A percentile compares a stretch with the other conserved stretches of the same genome.
phyloP scores from a whole-genome alignment of 208 protist species.

The Trypanosoma caninum region DNA sequence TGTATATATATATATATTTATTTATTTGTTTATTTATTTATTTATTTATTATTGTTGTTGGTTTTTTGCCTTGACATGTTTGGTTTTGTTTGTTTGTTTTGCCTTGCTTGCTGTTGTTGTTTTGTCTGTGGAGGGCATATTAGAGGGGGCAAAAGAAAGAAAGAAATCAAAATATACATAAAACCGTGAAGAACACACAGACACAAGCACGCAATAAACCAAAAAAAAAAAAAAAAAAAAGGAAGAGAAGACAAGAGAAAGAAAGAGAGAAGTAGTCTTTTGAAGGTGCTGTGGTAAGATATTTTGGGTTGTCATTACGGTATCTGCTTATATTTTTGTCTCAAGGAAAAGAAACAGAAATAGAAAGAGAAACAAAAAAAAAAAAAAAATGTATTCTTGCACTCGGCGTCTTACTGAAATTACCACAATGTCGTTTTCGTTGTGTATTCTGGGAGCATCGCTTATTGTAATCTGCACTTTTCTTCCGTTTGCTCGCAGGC shows the following conservation, averaged over 20 bases:
- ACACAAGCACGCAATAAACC: no score
- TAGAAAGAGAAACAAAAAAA: background rate
- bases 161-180: no score
- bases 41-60: constrained; percentile 4
- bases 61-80: background rate
- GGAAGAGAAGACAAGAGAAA: no score
- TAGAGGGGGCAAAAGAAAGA: no score
- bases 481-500: constrained; percentile 20
- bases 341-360: background rate
- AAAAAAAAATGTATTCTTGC: constrained; percentile 42
- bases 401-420: constrained; percentile 44
- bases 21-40: constrained; percentile 19
- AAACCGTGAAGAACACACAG: no score
- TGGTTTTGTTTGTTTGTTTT: background rate
- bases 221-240: no score
- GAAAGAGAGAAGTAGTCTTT: no score
- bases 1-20: constrained; percentile 1
- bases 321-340: background rate
- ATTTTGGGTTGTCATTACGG: no score
- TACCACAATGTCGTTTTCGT: constrained; percentile 25
- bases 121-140: background rate
- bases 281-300: no score
- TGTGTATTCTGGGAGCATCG: constrained; percentile 27
- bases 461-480: constrained; percentile 39
- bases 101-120: constrained; percentile 1